These are phyloP conservation scores for Cystofilobasidium macerans DNA, from an alignment of 768 basidiomycete genomes.

Conservation along the genomic window DNA sequence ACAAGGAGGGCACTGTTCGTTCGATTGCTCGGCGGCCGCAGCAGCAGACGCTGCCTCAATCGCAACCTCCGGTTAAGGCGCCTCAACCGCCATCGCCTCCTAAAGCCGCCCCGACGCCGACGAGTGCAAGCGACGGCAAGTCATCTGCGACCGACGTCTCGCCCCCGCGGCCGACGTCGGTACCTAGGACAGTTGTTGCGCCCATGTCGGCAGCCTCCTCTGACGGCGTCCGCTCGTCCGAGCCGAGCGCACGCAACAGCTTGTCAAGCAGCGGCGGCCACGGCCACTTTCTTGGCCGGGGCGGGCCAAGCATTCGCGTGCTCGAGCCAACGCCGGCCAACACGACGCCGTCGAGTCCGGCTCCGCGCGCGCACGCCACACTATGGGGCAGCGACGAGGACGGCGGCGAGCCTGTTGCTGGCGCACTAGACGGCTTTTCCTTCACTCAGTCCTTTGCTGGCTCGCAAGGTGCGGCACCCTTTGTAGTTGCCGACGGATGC, in stretches of 20 bases:
- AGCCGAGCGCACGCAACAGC: not conserved
- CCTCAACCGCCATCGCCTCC: too few relatives aligned
- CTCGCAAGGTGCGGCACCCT: not conserved
- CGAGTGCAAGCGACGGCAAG: too few relatives aligned
- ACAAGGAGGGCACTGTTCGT: slow-evolving; percentile 18
- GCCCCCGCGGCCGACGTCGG: too few relatives aligned
- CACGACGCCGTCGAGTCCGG: slow-evolving; percentile 12
- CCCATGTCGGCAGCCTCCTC: not conserved
- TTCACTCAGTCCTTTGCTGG: not conserved
- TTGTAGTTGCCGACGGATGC: not conserved
- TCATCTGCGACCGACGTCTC: too few relatives aligned
- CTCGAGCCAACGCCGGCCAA: slow-evolving; percentile 22
- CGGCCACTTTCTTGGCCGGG: not conserved
- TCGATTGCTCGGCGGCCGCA: not conserved
- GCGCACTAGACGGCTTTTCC: not conserved
- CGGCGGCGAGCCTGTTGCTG: too few relatives aligned
- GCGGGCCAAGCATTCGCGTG: slow-evolving; percentile 9
- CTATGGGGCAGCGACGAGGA: not conserved
- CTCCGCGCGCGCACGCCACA: not conserved
- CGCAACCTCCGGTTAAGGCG: too few relatives aligned
- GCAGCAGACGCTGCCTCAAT: too few relatives aligned
- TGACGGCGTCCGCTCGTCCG: not conserved
- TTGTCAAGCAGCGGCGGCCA: not conserved
- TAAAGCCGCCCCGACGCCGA: too few relatives aligned
- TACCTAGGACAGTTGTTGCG: not conserved